Evolutionary conservation across 768 basidiomycete genomes (phyloP), one percentile per base, ranked within the genome.

Genomic region (Boletus eberwhitei): DNA sequence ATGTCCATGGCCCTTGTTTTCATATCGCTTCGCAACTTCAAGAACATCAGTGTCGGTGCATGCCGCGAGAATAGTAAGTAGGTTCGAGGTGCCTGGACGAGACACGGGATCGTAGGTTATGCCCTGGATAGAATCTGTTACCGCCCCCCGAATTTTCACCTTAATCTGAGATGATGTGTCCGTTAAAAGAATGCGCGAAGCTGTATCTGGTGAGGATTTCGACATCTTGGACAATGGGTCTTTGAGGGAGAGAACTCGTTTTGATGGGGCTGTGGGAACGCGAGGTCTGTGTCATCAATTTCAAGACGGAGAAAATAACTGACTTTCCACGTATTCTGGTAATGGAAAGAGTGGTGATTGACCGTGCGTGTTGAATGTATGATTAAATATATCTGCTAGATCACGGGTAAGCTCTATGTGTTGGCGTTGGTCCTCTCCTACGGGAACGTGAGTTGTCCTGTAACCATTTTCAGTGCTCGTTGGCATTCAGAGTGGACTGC

Each of bases 381-480:
- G 78, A 67, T 98, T 98, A 75, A 96, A 96, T 8, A 73, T 74
- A 17, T 90, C 83, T 0, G 91, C 93, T 12, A 97, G 73, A 62
- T 95, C 92, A 31, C 93, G 84, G 17, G 81, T 80, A 0, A 98
- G 82, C 64, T 97, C 94, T 39, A 98, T 80, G 64, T 98, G 96
- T 73, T 98, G 96, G 21, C 84, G 83, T 66, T 98, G 96, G 69
- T 98, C 96, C 64, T 98, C 94, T 24, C 96, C 96, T 5, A 98
- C 95, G 0, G 96, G 96, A 1, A 98, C 89, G 67, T 94, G 90
- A 0, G 93, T 96, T 2, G 93, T 83, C 61, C 94, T 93, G 58
- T 2, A 8, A 8, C 11, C 12, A 14, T 35, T 19, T 42, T 48
- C 13, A 49, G 46, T 9, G 7, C 8, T 14, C 2, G 19, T 34